Evolutionary conservation across 106 monocot genomes (phyloP).

Genomic region (Acorus gramineus): DNA sequence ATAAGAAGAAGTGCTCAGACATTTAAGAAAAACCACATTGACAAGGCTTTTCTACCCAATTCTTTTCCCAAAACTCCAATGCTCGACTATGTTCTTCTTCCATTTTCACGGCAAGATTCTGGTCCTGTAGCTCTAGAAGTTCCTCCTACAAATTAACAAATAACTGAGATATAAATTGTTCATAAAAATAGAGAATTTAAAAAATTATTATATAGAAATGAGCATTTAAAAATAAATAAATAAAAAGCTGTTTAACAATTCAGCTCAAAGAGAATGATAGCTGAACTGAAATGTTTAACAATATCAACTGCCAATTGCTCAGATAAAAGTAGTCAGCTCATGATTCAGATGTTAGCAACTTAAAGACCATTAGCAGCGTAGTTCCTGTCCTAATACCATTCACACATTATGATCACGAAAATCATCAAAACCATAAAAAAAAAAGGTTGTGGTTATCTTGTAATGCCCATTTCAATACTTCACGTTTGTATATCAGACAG

Average conservation of each 20-base stretch:
- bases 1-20: conserved; percentile 4
- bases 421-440: too few relatives aligned
- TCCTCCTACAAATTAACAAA: conserved; percentile 48
- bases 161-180: not conserved
- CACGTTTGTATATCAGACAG: too few relatives aligned
- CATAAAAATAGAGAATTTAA: too few relatives aligned
- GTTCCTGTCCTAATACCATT: too few relatives aligned
- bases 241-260: not conserved
- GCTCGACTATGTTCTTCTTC: conserved; percentile 44
- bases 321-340: not conserved
- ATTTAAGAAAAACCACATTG: not conserved
- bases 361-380: too few relatives aligned
- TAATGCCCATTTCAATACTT: too few relatives aligned
- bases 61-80: conserved; percentile 87
- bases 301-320: not conserved
- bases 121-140: conserved; percentile 72
- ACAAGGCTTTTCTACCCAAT: conserved; percentile 52
- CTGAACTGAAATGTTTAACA: too few relatives aligned
- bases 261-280: too few relatives aligned
- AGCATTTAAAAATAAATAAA: not conserved
- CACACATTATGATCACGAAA: too few relatives aligned
- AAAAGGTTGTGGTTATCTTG: too few relatives aligned
- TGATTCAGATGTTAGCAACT: too few relatives aligned
- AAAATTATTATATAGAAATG: not conserved
- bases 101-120: conserved; percentile 49